phyloP scores from a whole-genome alignment of 345 rosid genomes.

The Salix brachista region DNA sequence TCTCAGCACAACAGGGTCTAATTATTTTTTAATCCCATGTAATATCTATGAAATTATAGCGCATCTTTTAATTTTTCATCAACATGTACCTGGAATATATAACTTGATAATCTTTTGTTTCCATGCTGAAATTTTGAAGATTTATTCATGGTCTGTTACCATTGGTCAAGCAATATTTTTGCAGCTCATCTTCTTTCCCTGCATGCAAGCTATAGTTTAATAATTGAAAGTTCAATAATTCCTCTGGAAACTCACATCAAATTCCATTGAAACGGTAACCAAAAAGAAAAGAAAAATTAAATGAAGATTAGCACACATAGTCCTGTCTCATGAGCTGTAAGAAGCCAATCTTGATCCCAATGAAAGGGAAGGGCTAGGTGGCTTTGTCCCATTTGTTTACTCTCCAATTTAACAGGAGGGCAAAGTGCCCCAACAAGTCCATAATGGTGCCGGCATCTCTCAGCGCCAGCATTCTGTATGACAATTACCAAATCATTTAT shows the following conservation, averaged over 20 bases:
- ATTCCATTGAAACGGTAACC: background rate
- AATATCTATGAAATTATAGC: background rate
- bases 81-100: background rate
- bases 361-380: background rate
- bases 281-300: background rate
- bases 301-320: background rate
- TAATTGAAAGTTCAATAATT: background rate
- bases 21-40: background rate
- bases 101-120: background rate
- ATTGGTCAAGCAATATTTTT: background rate
- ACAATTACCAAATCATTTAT: background rate
- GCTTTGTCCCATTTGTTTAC: background rate
- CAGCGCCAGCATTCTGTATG: background rate
- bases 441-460: constrained; percentile 11
- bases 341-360: background rate
- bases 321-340: background rate
- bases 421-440: background rate
- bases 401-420: background rate
- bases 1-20: background rate
- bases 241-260: background rate
- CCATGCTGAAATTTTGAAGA: background rate
- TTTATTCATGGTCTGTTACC: background rate
- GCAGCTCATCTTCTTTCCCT: background rate
- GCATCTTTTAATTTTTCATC: background rate
- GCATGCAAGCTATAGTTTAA: background rate